Evolutionary conservation across 768 basidiomycete genomes (phyloP).

Genomic region (Postia placenta): DNA sequence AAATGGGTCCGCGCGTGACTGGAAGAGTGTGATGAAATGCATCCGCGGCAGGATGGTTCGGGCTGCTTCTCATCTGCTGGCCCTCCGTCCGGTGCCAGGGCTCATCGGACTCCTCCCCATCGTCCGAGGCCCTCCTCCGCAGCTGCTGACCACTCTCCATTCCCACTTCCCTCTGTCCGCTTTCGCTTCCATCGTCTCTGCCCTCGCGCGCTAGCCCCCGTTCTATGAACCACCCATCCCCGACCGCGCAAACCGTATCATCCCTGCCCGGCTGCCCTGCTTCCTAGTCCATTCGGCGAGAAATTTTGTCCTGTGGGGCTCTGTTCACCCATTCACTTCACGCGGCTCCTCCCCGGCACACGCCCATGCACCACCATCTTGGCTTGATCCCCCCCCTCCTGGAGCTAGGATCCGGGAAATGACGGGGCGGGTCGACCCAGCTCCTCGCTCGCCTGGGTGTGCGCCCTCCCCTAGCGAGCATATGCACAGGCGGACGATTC

Average conservation of each 20-base stretch:
- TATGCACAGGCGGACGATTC: not conserved
- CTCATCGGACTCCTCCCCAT: constrained; percentile 1
- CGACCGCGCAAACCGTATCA: not conserved
- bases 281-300: not conserved
- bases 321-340: not conserved
- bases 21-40: constrained; percentile 4
- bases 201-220: not conserved
- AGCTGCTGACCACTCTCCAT: not conserved
- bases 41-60: constrained; percentile 2
- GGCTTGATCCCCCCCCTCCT: not conserved
- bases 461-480: not conserved
- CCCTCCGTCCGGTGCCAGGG: not conserved
- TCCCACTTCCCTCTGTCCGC: not conserved
- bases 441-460: not conserved
- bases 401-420: not conserved
- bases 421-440: not conserved
- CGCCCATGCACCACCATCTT: not conserved
- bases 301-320: not conserved
- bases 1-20: constrained; percentile 1
- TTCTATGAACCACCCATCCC: not conserved
- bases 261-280: not conserved
- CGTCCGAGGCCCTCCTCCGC: constrained; percentile 1
- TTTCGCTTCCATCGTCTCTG: not conserved
- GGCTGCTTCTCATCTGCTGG: not conserved
- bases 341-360: too few species aligned